Base-by-base conservation (phyloP, 805 yeast species). In the Nakazawaea wickerhamii region DNA sequence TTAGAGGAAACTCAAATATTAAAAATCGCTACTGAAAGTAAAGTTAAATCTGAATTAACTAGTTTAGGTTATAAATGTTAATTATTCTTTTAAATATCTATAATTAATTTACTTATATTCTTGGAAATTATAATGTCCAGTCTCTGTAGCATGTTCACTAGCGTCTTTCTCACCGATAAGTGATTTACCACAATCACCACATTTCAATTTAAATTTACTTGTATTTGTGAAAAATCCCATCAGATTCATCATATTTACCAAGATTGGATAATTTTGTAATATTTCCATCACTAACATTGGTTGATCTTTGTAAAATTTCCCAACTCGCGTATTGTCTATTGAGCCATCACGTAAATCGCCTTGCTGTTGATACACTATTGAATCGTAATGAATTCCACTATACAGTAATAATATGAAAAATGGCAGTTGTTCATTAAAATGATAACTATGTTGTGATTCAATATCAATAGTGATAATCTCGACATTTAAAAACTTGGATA, bases 1-100 rank as follows among this genome's bases (percentile, higher is more conserved):
- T 74, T 93, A 52, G 99, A 93, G 65, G 95, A 83, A 55, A 93
- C 98, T 25, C 99, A 93, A 68, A 68, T 87, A 32, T 71, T 86
- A 59, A 93, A 93, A 65, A 91, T 93, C 51, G 74, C 79, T 48
- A 88, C 95, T 38, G 99, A 93, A 67, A 79, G 70, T 22, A 81
- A 81, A 43, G 86, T 93, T 40, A 75, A 88, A 62, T 67, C 68
- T 41, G 96, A 93, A 53, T 74, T 93, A 56, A 65, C 68, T 48
- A 64, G 74, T 30, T 73, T 90, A 49, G 99, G 98, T 21, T 93
- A 38, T 28, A 27, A 36, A 31, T 36, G 41, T 36, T 41, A 72
- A 73, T 18, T 20, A 22, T 4, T 23, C 11, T 30, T 15, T 23
- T 14, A n/a, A 27, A 23, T 23, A 23, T n/a, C 5, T 9, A 13